These are phyloP conservation scores for Gamsiella multidivaricata DNA, from an alignment of 192 early-diverging fungal genomes.

Conservation along the genomic window DNA sequence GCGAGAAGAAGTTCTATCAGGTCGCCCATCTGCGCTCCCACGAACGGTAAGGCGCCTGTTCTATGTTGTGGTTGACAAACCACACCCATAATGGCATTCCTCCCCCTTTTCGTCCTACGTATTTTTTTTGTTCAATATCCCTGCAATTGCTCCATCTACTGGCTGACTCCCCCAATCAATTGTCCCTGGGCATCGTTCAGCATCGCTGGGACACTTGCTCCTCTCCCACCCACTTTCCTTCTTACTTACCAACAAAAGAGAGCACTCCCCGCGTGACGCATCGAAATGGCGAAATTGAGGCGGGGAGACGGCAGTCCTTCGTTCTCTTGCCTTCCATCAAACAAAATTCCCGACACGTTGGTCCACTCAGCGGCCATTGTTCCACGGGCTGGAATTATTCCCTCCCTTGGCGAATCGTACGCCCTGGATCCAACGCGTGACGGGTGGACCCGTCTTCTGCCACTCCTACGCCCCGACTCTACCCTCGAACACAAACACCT, in stretches of 20 bases:
- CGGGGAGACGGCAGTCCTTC: too few relatives aligned
- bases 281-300: too few relatives aligned
- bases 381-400: background rate
- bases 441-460: background rate
- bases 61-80: background rate
- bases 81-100: background rate
- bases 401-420: slow-evolving; percentile 8
- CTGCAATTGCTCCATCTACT: too few relatives aligned
- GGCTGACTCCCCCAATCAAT: too few relatives aligned
- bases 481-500: background rate
- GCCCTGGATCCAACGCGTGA: slow-evolving; percentile 11
- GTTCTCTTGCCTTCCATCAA: slow-evolving; percentile 21
- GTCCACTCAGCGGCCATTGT: background rate
- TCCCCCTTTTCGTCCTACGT: background rate
- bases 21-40: slow-evolving; percentile 79
- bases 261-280: too few relatives aligned
- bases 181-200: too few relatives aligned
- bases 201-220: too few relatives aligned
- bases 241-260: too few relatives aligned
- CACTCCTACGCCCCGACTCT: too few relatives aligned
- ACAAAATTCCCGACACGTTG: too few relatives aligned
- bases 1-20: slow-evolving; percentile 75
- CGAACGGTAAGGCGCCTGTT: slow-evolving; percentile 54
- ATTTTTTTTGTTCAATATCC: too few relatives aligned
- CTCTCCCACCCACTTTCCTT: too few relatives aligned